Conservation (phyloP, 108 stramenopile genomes). For the Cylindrotheca fusiformis region DNA sequence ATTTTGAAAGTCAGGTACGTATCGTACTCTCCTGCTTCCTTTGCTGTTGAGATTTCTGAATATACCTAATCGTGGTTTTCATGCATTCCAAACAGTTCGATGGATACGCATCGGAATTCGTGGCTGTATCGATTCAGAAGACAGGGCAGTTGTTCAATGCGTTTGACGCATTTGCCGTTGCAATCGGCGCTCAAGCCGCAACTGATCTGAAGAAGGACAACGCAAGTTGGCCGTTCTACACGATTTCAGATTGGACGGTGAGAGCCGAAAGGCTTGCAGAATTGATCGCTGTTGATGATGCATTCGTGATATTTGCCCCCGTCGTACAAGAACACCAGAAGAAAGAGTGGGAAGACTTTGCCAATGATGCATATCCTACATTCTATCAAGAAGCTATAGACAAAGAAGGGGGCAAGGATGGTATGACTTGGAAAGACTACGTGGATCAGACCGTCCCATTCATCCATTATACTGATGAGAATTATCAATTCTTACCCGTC, state of each 20-base stretch:
- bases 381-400: not conserved
- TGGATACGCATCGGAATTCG: not conserved
- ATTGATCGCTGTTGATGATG: not conserved
- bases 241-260: not conserved
- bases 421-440: not conserved
- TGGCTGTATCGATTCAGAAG: not conserved
- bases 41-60: too few species aligned
- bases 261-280: not conserved
- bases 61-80: too few species aligned
- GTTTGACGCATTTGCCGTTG: not conserved
- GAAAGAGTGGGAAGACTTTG: not conserved
- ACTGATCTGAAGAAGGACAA: not conserved
- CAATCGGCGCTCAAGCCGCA: not conserved
- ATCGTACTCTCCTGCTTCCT: too few species aligned
- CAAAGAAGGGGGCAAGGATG: not conserved
- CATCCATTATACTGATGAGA: not conserved
- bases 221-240: not conserved
- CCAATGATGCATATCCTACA: not conserved
- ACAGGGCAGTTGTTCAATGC: not conserved
- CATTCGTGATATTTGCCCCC: not conserved
- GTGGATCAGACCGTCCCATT: not conserved
- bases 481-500: not conserved
- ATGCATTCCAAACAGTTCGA: too few species aligned
- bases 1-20: too few species aligned
- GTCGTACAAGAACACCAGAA: not conserved